Base-by-base conservation (phyloP, 148 eudicot species). In the Oxyria digyna region DNA sequence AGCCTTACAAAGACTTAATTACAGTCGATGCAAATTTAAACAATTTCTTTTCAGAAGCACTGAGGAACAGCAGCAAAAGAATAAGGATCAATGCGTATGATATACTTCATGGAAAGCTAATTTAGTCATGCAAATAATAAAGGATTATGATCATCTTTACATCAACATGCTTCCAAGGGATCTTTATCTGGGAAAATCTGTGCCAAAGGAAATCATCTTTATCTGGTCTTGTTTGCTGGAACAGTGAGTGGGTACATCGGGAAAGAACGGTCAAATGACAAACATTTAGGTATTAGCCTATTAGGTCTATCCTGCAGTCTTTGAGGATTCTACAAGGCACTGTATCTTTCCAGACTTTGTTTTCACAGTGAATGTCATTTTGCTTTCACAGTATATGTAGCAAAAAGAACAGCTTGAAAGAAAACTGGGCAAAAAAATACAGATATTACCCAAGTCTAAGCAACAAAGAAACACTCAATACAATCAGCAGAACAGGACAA, bases 391-490 rank as follows among this genome's bases (percentile, higher is more conserved):
- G 63, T 4, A 57, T 57, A 57, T 50, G 35, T 57, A 57, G 20
- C 35, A 57, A 57, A 27, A 57, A 26, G 32, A 57, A 57, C 63
- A 57, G 64, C 64, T 57, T 57, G 64, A 57, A 57, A 29, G 64
- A 26, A 57, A 27, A 57, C 18, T 13, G 12, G 13, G 4, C 33
- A 13, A 13, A 0, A 13, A 29, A 57, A 24, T 57, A 29, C 64
- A 57, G 11, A 14, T 6, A 29, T 0, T 5, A 27, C 31, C 65
- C 18, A 2, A 31, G 18, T 14, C 8, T 29, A 59, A 59, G 37
- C 35, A 59, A 59, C 18, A 14, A 13, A 59, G 18, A 15, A 29
- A 29, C 65, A 59, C 65, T 27, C 38, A 59, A 59, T 35, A 59
- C 18, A 59, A 59, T 18, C 20, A 29, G 63, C 65, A 59, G 20